Conservation (phyloP, 768 basidiomycete genomes). For the Pleurotus djamor region DNA sequence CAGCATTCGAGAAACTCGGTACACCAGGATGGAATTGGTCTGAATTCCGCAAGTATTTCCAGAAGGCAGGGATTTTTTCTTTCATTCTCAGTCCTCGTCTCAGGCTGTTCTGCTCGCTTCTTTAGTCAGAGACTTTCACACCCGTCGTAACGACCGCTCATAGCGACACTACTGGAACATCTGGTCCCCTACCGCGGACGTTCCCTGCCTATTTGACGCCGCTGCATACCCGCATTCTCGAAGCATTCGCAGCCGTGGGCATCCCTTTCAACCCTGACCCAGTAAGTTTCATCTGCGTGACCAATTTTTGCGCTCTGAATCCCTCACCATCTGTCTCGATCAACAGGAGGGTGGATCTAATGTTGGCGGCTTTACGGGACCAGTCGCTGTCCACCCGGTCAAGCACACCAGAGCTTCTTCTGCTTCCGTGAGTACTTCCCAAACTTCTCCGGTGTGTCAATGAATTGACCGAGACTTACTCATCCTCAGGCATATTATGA, state of each 20-base stretch:
- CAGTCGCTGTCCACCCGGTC: neutral
- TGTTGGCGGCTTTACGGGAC: neutral
- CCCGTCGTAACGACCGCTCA: neutral
- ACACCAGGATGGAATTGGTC: conserved; percentile 3
- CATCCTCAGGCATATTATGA: conserved; percentile 5
- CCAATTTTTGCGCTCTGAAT: too few species aligned
- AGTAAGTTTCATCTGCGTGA: neutral
- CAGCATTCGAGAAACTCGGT: conserved; percentile 6
- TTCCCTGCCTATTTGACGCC: conserved; percentile 9
- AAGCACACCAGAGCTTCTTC: conserved; percentile 1
- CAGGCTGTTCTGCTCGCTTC: neutral
- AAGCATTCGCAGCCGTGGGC: conserved; percentile 3
- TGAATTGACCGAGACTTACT: neutral
- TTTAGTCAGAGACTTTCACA: neutral
- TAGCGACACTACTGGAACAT: conserved; percentile 7
- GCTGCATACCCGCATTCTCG: conserved; percentile 1
- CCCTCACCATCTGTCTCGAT: too few species aligned
- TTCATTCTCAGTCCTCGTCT: neutral
- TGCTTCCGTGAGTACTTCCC: neutral
- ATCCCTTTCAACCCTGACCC: conserved; percentile 8
- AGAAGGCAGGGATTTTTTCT: neutral
- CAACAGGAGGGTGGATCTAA: neutral
- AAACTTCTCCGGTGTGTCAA: neutral
- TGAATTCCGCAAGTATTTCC: conserved; percentile 7
- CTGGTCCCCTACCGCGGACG: conserved; percentile 12